Conservation (phyloP, 805 yeast species). For the Monosporozyma servazzii region DNA sequence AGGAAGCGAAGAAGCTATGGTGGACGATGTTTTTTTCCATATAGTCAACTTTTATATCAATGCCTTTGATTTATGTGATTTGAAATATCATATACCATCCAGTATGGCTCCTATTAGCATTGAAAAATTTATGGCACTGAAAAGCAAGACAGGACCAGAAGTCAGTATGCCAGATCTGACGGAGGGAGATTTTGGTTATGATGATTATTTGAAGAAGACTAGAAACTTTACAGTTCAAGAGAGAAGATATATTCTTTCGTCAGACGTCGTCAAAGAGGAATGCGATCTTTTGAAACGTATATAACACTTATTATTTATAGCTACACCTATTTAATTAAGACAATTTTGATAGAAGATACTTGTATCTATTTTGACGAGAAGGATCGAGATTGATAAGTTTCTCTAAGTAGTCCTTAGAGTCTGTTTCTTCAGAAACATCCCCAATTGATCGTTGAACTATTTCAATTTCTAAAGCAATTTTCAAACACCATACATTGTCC, state of each 20-base stretch:
- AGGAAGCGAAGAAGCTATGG: slow-evolving; percentile 26
- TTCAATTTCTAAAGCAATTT: slow-evolving; percentile 44
- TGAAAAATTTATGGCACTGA: slow-evolving; percentile 33
- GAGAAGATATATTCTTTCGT: slow-evolving; percentile 41
- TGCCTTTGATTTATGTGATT: slow-evolving; percentile 41
- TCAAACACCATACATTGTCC: slow-evolving; percentile 72
- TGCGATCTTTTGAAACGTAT: slow-evolving; percentile 1
- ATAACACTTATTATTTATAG: not conserved
- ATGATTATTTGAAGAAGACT: slow-evolving; percentile 36
- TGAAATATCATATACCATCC: slow-evolving; percentile 34
- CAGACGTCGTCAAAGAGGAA: slow-evolving; percentile 15
- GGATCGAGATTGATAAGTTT: slow-evolving; percentile 52
- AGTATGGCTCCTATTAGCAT: slow-evolving; percentile 17
- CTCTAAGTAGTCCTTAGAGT: slow-evolving; percentile 24
- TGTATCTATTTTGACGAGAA: slow-evolving; percentile 50
- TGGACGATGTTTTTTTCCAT: slow-evolving; percentile 45
- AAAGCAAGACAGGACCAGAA: slow-evolving; percentile 37
- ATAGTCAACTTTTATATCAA: slow-evolving; percentile 54
- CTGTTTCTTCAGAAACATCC: slow-evolving; percentile 29
- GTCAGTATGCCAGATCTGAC: slow-evolving; percentile 23
- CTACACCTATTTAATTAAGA: no score
- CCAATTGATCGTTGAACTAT: slow-evolving; percentile 20
- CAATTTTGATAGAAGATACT: slow-evolving; percentile 28
- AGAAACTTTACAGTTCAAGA: slow-evolving; percentile 35
- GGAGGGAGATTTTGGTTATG: slow-evolving; percentile 32